Base-by-base conservation (phyloP, 2,329 filamentous ascomycete species). In the Geoglossum cookeanum region DNA sequence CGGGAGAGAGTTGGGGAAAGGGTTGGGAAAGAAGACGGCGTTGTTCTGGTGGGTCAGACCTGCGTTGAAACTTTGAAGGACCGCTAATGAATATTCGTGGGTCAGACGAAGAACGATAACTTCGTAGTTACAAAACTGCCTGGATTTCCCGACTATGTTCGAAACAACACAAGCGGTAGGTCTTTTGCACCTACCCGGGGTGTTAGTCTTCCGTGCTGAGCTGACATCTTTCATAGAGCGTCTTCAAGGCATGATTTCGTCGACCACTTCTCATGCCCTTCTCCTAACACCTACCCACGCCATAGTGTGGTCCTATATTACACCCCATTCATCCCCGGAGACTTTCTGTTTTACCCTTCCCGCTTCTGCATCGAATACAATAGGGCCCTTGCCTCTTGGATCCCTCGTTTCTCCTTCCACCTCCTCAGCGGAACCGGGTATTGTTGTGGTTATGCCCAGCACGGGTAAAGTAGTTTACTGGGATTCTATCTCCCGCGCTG, bases 401-500 rank as follows among this genome's bases (percentile, higher is more conserved):
- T 80, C 86, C 17, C 78, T 98, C 56, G 83, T 96, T 5, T 84
- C 86, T 0, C 83, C 85, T 55, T 85, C 87, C 4, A 83, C 85
- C 9, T 83, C 83, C 3, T 81, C 80, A n/a, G 80, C 81, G 54
- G 86, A 94, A 63, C 85, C 90, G 37, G 92, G 92, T 1, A 76
- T 98, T 42, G 80, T 98, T 32, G 79, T 96, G 42, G 77, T 97
- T 42, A 87, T 91, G 72, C 86, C 91, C 11, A 80, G 79, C 17
- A 89, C 78, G 54, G 92, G 92, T 56, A 90, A 84, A 68, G 81
- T 97, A 56, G 83, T 87, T 49, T 97, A 92, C 69, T 97, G 92
- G 89, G 92, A 97, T 68, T 94, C 88, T 44, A 86, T 97, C 61
- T 89, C 91, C 58, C 89, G 83, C 68, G 89, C 88, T 8, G 86